Base-by-base conservation (phyloP, 169 alveolate species). In the Plasmodium inui region DNA sequence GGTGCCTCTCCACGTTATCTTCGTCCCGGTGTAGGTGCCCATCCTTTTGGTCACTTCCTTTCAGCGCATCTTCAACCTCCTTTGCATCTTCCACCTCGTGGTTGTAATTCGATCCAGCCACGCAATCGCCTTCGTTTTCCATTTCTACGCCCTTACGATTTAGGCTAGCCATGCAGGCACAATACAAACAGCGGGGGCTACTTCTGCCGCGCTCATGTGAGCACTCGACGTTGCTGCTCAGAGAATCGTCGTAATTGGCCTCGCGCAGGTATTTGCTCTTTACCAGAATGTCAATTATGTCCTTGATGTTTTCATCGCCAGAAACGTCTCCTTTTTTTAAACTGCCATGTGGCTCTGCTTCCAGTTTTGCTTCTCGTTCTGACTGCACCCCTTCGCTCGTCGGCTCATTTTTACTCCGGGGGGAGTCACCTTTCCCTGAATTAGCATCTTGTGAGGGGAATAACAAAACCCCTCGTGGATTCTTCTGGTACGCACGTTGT, bases 181-280 rank as follows among this genome's bases (percentile, higher is more conserved):
- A 83, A 71, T 71, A 83, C 39, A 39, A 70, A 83, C 92, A 83
- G 10, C 32, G 37, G 8, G 83, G 17, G 34, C 71, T 80, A 71
- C 74, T 28, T 67, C 19, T 83, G n/a, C 80, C 78, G 1, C 55
- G 57, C 34, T 34, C 71, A 4, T 26, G 32, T 30, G 34, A 19
- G 19, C 41, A 17, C 19, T 70, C 73, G 0, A 39, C 50, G 9
- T 3, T 28, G 28, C 50, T 19, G 19, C 41, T 53, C n/a, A 10
- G 53, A 5, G 44, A 14, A 2, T 71, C 53, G 19, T 71, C 82
- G 55, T n/a, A 7, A 10, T 28, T 41, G 14, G 19, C 9, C 28
- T 71, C 74, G 32, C 50, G 46, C 70, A 83, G 50, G 9, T 83
- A 70, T 9, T 83, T 83, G 32, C 83, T 83, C 57, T 83, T 70